A percentile compares a stretch with the other conserved stretches of the same genome.
Conservation (phyloP, 2,329 filamentous ascomycete genomes). For the Fonsecaea pedrosoi region DNA sequence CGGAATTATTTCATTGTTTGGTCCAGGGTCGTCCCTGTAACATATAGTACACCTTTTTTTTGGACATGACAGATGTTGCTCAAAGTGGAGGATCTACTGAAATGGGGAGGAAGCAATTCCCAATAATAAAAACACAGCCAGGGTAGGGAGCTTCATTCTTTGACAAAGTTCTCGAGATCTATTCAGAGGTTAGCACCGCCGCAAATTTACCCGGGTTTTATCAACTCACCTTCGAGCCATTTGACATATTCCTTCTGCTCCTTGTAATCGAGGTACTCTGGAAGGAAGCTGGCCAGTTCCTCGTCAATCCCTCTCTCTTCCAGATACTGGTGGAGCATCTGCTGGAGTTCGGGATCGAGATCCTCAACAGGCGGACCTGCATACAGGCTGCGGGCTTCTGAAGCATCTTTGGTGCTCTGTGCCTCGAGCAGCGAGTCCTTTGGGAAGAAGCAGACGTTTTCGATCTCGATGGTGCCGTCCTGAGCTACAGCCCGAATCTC, state of each 20-base stretch:
- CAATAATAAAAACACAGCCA: not conserved
- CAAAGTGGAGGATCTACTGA: conserved; percentile 33
- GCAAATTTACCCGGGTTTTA: conserved; percentile 20
- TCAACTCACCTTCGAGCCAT: conserved; percentile 75
- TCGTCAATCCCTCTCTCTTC: conserved; percentile 92
- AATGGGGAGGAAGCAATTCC: conserved; percentile 3
- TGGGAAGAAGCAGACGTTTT: conserved; percentile 76
- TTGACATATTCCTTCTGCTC: conserved; percentile 95
- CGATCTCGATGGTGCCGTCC: conserved; percentile 83
- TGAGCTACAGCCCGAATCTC: conserved; percentile 85
- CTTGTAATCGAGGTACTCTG: conserved; percentile 97
- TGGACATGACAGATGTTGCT: conserved; percentile 17
- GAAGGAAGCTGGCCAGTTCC: conserved; percentile 84
- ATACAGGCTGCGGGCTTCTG: conserved; percentile 61
- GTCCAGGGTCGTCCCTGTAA: conserved; percentile 15
- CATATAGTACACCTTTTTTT: conserved; percentile 31
- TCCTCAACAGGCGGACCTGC: conserved; percentile 90
- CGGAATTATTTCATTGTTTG: conserved; percentile 20
- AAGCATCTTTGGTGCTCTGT: conserved; percentile 74
- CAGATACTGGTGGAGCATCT: conserved; percentile 88
- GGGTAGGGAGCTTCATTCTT: conserved; percentile 58
- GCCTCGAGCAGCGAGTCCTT: conserved; percentile 79
- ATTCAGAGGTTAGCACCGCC: conserved; percentile 36
- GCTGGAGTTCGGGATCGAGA: conserved; percentile 94
- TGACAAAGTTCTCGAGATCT: conserved; percentile 85